phyloP scores from a whole-genome alignment of 306 rosid species.

The Gillenia trifoliata region DNA sequence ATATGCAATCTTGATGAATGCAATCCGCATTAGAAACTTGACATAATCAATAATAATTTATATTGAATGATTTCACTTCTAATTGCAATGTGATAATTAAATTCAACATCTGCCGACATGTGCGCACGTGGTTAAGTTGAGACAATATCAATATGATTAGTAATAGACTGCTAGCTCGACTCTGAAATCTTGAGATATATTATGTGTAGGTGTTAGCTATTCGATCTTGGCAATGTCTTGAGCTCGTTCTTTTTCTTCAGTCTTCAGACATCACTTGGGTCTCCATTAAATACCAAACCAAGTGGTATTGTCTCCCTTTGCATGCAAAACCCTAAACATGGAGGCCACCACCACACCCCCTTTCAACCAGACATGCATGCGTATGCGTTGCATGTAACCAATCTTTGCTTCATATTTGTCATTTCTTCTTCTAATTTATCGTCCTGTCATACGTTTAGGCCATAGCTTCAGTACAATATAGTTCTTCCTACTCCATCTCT shows the following conservation, averaged over 20 bases:
- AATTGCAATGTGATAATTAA: neutral
- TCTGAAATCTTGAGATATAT: too few relatives aligned
- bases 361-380: neutral
- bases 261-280: neutral
- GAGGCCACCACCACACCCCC: neutral
- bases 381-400: neutral
- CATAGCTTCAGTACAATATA: neutral
- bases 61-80: neutral
- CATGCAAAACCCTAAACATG: neutral
- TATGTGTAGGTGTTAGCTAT: neutral
- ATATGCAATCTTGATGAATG: too few relatives aligned
- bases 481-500: neutral
- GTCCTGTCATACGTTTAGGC: neutral
- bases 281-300: conserved; percentile 5
- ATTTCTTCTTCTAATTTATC: neutral
- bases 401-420: neutral
- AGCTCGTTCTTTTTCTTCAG: neutral
- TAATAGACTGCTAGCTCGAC: neutral
- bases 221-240: neutral
- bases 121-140: neutral
- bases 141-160: neutral
- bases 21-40: neutral
- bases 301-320: conserved; percentile 7
- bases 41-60: too few relatives aligned
- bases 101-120: neutral